phyloP scores from a whole-genome alignment of 2,329 filamentous ascomycete genomes.

The Cladosporium austrohemisphaericum region DNA sequence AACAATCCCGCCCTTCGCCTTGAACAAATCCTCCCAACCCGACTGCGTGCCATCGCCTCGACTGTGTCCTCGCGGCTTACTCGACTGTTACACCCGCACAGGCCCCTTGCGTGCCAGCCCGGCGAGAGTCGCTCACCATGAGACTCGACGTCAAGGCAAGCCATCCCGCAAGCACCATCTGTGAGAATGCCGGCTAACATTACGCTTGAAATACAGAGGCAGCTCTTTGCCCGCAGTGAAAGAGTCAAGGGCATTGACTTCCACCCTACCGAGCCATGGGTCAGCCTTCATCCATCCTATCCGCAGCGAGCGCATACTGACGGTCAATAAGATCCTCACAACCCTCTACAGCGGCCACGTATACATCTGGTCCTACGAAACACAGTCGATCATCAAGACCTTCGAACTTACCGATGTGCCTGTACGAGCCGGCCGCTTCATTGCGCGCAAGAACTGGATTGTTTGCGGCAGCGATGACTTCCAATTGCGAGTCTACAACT shows the following conservation, averaged over 20 bases:
- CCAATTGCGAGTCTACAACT: conserved; percentile 88
- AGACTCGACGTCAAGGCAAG: conserved; percentile 59
- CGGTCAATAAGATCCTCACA: conserved; percentile 60
- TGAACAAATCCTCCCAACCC: conserved; percentile 1
- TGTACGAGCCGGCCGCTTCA: conserved; percentile 91
- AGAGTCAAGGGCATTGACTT: conserved; percentile 97
- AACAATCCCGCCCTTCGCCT: not conserved
- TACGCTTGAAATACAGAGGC: conserved; percentile 56
- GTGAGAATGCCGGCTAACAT: conserved; percentile 37
- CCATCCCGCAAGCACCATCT: not conserved
- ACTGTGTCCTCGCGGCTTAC: not conserved
- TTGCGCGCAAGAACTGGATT: conserved; percentile 94
- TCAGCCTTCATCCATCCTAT: conserved; percentile 38
- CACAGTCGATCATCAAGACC: conserved; percentile 94
- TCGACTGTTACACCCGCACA: conserved; percentile 7
- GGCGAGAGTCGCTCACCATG: conserved; percentile 39
- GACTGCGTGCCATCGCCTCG: not conserved
- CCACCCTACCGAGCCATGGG: conserved; percentile 94
- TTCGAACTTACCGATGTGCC: conserved; percentile 99
- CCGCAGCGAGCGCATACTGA: conserved; percentile 24
- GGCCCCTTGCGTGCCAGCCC: conserved; percentile 14
- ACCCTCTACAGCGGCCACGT: conserved; percentile 97
- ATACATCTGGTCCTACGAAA: conserved; percentile 99
- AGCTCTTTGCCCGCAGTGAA: conserved; percentile 85
- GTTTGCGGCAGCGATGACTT: conserved; percentile 81